Conservation (phyloP, 2,329 filamentous ascomycete species). For the Tolypocladium amazonense region DNA sequence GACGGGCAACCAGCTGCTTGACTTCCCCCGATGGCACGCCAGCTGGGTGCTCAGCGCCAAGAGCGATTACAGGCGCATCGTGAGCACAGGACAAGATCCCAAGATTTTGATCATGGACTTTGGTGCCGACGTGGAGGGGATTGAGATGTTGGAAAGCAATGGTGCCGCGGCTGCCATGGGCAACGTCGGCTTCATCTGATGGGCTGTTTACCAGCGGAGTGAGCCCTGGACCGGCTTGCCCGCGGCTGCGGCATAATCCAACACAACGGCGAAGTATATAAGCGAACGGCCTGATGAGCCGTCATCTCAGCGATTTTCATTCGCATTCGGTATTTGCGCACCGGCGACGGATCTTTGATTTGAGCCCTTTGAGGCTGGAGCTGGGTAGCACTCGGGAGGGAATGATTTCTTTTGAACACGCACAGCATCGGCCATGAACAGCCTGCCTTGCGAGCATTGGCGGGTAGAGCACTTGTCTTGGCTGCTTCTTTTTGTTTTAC, state of each 20-base stretch:
- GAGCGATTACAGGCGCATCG: slow-evolving; percentile 87
- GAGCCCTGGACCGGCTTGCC: not conserved
- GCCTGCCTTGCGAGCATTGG: not conserved
- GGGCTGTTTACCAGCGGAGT: not conserved
- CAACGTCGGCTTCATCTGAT: slow-evolving; percentile 15
- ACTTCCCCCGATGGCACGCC: slow-evolving; percentile 89
- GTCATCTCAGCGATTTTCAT: not conserved
- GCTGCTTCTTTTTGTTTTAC: not conserved
- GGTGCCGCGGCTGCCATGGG: slow-evolving; percentile 4
- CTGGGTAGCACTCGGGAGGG: not conserved
- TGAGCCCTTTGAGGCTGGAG: not conserved
- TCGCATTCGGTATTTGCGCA: not conserved
- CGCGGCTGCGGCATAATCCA: not conserved
- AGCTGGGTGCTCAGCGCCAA: slow-evolving; percentile 97
- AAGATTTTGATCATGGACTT: slow-evolving; percentile 93
- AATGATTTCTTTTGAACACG: not conserved
- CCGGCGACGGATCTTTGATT: not conserved
- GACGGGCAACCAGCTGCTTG: slow-evolving; percentile 65
- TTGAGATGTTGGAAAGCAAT: slow-evolving; percentile 45
- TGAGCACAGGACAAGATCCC: slow-evolving; percentile 89
- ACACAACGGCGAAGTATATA: not conserved
- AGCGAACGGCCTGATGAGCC: not conserved
- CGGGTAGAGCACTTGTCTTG: not conserved
- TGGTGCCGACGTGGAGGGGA: slow-evolving; percentile 48
- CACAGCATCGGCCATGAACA: not conserved